Percentiles rank a stretch among this genome's conserved stretches.
Conservation (phyloP, 305 asterid species). For the Fraxinus sp. region DNA sequence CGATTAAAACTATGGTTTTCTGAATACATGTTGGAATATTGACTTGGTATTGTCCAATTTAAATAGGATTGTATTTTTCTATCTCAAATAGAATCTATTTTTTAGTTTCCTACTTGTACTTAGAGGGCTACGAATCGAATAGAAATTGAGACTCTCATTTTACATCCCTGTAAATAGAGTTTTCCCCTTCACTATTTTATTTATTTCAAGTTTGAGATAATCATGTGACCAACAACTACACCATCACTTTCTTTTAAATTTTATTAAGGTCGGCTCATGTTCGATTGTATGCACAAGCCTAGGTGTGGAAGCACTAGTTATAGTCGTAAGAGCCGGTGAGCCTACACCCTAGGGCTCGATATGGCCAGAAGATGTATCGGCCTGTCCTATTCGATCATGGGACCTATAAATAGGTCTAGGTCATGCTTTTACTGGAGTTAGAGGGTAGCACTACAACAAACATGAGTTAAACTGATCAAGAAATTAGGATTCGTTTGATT, state of each 20-base stretch:
- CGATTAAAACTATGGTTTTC: too few relatives aligned
- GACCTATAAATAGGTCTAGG: background rate
- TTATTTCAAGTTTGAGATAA: background rate
- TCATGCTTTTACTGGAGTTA: background rate
- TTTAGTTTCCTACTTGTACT: too few relatives aligned
- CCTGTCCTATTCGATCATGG: background rate
- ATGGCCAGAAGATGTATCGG: background rate
- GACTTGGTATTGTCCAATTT: too few relatives aligned
- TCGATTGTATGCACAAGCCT: background rate
- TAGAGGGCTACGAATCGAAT: too few relatives aligned
- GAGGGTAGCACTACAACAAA: background rate
- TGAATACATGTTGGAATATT: too few relatives aligned
- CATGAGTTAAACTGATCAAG: background rate
- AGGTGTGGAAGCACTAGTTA: background rate
- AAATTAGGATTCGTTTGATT: background rate
- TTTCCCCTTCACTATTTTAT: background rate
- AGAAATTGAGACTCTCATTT: too few relatives aligned
- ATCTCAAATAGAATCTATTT: too few relatives aligned
- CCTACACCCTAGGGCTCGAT: background rate
- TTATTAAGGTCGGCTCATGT: background rate
- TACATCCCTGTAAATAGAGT: too few relatives aligned
- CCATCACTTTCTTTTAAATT: background rate
- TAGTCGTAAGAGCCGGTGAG: background rate
- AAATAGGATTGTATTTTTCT: too few relatives aligned
- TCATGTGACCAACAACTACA: background rate